Evolutionary conservation across 1,284 basidiomycete species (phyloP).

Genomic region (Ustilago shanxiensis): DNA sequence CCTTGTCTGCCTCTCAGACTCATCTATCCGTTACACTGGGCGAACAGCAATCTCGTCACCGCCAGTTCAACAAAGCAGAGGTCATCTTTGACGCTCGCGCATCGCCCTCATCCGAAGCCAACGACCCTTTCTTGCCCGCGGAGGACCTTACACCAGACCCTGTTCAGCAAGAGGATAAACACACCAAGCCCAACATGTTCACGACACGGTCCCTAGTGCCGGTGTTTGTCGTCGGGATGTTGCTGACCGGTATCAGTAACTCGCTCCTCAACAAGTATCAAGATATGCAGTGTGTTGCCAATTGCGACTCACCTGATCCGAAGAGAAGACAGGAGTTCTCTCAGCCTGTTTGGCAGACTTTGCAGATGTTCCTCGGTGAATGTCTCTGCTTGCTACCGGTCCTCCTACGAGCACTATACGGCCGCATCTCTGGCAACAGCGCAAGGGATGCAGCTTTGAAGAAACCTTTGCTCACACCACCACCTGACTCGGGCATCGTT

Average conservation of each 20-base stretch:
- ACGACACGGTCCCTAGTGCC: conserved; percentile 59
- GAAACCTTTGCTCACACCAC: conserved; percentile 43
- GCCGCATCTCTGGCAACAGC: conserved; percentile 17
- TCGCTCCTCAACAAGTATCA: conserved; percentile 69
- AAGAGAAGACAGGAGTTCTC: conserved; percentile 55
- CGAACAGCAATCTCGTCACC: conserved; percentile 23
- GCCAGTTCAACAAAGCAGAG: conserved; percentile 2
- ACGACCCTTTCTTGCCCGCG: neutral
- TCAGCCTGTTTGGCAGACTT: conserved; percentile 69
- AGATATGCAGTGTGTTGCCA: conserved; percentile 71
- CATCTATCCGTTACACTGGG: conserved; percentile 23
- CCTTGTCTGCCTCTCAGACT: conserved; percentile 37
- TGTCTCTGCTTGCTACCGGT: conserved; percentile 66
- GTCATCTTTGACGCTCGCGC: neutral
- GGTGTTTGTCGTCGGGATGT: conserved; percentile 73
- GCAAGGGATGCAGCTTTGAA: conserved; percentile 41
- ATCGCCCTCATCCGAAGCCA: conserved; percentile 9
- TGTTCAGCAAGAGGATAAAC: neutral
- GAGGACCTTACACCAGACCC: neutral
- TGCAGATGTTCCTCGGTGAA: conserved; percentile 71
- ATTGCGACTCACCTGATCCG: conserved; percentile 64
- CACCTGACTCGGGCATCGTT: conserved; percentile 50
- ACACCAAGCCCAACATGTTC: conserved; percentile 33
- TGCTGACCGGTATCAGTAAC: conserved; percentile 72
- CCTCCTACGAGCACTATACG: conserved; percentile 35